A percentile compares a stretch with the other conserved stretches of the same genome.
phyloP scores from a whole-genome alignment of 192 early-diverging fungal species.

The Phlyctochytrium bullatum region DNA sequence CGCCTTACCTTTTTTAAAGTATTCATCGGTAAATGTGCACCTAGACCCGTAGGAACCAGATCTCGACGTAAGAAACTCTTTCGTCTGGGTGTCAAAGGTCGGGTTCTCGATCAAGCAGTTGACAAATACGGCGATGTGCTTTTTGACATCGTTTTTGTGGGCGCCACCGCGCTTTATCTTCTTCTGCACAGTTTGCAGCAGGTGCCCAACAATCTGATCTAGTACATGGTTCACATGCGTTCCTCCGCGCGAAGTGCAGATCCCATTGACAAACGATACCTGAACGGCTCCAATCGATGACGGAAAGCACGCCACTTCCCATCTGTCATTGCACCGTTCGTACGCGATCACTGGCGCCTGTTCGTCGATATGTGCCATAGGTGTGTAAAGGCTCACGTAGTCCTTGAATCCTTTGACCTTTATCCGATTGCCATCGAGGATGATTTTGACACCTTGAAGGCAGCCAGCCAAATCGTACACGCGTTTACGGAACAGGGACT shows the following conservation, averaged over 20 bases:
- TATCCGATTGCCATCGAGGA: constrained; percentile 79
- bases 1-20: constrained; percentile 67
- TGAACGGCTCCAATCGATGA: constrained; percentile 89
- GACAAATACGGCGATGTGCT: constrained; percentile 90
- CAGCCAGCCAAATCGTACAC: constrained; percentile 93
- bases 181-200: constrained; percentile 70
- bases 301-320: constrained; percentile 89
- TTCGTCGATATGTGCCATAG: constrained; percentile 20
- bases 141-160: constrained; percentile 80
- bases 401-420: constrained; percentile 87
- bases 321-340: constrained; percentile 74
- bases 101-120: constrained; percentile 94
- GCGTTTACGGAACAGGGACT: constrained; percentile 85
- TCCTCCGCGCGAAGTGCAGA: constrained; percentile 92
- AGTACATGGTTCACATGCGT: constrained; percentile 80
- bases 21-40: constrained; percentile 70
- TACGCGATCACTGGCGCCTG: constrained; percentile 54
- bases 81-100: constrained; percentile 96
- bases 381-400: constrained; percentile 79
- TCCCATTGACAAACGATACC: constrained; percentile 95
- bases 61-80: constrained; percentile 88
- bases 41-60: constrained; percentile 74
- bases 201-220: constrained; percentile 71
- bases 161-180: constrained; percentile 57
- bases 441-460: constrained; percentile 79